Evolutionary conservation across 768 basidiomycete species (phyloP).

Genomic region (Naganishia antarctica): DNA sequence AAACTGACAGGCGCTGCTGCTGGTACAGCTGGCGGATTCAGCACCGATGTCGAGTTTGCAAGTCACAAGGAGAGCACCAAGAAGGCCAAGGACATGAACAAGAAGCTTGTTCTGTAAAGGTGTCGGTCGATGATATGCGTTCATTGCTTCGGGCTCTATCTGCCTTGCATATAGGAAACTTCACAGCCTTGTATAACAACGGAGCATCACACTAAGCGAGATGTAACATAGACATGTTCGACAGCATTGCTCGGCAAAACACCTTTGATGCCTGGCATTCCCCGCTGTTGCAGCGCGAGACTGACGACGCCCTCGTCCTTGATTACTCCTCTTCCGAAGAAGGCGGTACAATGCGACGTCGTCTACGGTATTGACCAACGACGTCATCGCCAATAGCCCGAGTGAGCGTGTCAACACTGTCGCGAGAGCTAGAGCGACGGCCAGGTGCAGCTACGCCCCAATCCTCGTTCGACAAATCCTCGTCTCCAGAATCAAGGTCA

Average conservation of each 20-base stretch:
- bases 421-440: neutral
- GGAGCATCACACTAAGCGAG: no score
- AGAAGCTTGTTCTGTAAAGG: constrained; percentile 24
- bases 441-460: neutral
- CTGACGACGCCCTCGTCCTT: no score
- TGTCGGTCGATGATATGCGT: neutral
- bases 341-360: neutral
- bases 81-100: constrained; percentile 64
- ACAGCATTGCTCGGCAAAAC: neutral
- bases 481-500: neutral
- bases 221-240: neutral
- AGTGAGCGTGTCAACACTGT: neutral
- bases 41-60: constrained; percentile 90
- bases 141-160: neutral
- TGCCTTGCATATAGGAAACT: no score
- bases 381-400: neutral
- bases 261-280: no score
- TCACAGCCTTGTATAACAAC: no score
- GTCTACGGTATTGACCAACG: neutral
- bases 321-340: constrained; percentile 3
- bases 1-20: constrained; percentile 56
- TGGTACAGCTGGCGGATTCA: constrained; percentile 61
- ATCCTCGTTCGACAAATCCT: neutral
- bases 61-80: constrained; percentile 93
- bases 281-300: no score